Percentiles rank a stretch among this genome's conserved stretches.
These are phyloP conservation scores for Trichosporon inkin DNA, from an alignment of 1,284 basidiomycete genomes.

Conservation along the genomic window DNA sequence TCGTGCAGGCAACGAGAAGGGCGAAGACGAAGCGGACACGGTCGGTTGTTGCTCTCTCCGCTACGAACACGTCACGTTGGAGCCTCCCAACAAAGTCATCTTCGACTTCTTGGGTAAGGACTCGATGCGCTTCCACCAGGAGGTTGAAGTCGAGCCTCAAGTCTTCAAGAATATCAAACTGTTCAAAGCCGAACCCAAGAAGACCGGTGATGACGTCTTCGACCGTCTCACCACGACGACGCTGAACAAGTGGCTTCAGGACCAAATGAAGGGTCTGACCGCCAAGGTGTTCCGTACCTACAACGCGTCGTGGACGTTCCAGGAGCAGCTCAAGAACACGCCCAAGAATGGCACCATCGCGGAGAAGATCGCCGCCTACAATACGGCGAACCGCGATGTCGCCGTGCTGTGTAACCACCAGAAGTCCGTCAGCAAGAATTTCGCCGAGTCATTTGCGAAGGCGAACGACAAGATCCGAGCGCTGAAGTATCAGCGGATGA, in stretches of 20 bases:
- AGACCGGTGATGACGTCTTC: conserved; percentile 82
- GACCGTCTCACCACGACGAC: conserved; percentile 79
- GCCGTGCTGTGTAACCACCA: conserved; percentile 98
- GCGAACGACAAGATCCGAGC: conserved; percentile 72
- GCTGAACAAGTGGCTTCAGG: conserved; percentile 83
- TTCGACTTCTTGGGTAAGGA: conserved; percentile 98
- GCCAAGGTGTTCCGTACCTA: conserved; percentile 99
- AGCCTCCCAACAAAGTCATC: conserved; percentile 72
- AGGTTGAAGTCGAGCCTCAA: conserved; percentile 76
- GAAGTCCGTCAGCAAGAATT: conserved; percentile 81
- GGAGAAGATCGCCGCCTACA: conserved; percentile 92
- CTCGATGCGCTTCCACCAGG: conserved; percentile 91
- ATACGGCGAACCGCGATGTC: conserved; percentile 89
- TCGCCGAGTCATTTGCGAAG: conserved; percentile 86
- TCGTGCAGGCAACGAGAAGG: conserved; percentile 96
- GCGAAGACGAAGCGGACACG: conserved; percentile 95
- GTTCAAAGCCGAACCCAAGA: conserved; percentile 84
- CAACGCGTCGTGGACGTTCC: conserved; percentile 93
- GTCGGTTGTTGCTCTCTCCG: conserved; percentile 95
- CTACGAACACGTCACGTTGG: conserved; percentile 87
- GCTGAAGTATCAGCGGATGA: conserved; percentile 91
- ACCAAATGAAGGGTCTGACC: conserved; percentile 92
- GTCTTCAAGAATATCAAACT: conserved; percentile 87
- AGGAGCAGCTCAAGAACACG: conserved; percentile 74
- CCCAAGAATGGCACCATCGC: conserved; percentile 70